Conservation (phyloP, 192 early-diverging fungal genomes). For the Coemansia sp. region DNA sequence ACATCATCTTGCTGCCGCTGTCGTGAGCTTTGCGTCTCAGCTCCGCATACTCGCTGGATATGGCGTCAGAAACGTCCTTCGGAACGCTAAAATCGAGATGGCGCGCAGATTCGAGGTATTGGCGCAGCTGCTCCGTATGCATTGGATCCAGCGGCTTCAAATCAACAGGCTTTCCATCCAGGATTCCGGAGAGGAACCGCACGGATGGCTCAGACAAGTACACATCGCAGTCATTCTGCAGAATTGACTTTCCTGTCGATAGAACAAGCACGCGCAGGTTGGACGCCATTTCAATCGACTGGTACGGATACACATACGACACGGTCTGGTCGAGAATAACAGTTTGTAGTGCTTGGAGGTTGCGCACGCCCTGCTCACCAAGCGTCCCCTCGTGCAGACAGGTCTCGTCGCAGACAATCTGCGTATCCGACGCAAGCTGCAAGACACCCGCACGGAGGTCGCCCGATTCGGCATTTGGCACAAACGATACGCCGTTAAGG, state of each 20-base stretch:
- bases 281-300: conserved; percentile 66
- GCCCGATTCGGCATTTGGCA: conserved; percentile 58
- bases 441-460: conserved; percentile 63
- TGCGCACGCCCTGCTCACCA: conserved; percentile 65
- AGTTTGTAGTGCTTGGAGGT: conserved; percentile 66
- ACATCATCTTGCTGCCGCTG: conserved; percentile 36
- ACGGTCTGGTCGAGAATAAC: conserved; percentile 64
- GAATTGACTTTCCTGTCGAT: conserved; percentile 67
- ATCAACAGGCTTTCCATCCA: conserved; percentile 3
- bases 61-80: conserved; percentile 62
- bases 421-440: conserved; percentile 62
- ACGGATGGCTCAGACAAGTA: conserved; percentile 41
- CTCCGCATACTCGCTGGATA: conserved; percentile 51
- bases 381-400: conserved; percentile 68
- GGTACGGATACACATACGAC: conserved; percentile 69
- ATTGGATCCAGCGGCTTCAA: conserved; percentile 49
- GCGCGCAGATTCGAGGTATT: conserved; percentile 59
- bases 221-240: conserved; percentile 62
- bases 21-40: conserved; percentile 35
- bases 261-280: conserved; percentile 65
- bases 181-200: conserved; percentile 17
- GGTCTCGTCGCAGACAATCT: conserved; percentile 70
- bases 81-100: conserved; percentile 61
- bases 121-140: conserved; percentile 55
- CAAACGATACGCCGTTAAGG: conserved; percentile 60